These are phyloP conservation scores for Podila verticillata DNA, from an alignment of 192 early-diverging fungal genomes.

Conservation along the genomic window DNA sequence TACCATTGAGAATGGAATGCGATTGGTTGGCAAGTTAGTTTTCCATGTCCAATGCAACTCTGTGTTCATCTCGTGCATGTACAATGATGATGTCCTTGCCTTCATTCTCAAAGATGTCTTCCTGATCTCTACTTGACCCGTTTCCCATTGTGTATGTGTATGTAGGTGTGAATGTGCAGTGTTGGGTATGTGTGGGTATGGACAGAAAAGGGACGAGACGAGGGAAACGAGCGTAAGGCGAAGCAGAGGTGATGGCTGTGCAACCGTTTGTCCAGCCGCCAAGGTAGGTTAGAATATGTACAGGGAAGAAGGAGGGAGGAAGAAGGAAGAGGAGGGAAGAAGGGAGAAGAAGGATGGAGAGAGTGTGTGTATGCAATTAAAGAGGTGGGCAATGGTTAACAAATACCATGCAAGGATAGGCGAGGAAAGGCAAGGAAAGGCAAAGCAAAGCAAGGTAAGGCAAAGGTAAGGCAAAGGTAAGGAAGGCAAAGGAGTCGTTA, in stretches of 20 bases:
- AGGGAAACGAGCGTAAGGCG: not conserved
- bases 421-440: not conserved
- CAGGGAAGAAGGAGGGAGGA: not conserved
- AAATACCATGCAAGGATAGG: conserved; percentile 1
- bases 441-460: not conserved
- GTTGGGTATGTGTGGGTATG: not conserved
- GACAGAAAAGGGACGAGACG: not conserved
- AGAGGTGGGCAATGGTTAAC: not conserved
- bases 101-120: conserved; percentile 50
- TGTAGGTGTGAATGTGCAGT: not conserved
- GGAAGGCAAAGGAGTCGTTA: too few species aligned
- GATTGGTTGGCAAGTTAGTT: conserved; percentile 1
- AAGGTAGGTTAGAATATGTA: too few species aligned
- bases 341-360: conserved; percentile 2
- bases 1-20: not conserved
- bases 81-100: conserved; percentile 16
- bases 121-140: conserved; percentile 41
- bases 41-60: not conserved
- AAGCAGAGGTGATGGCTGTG: too few species aligned
- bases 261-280: too few species aligned
- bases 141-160: conserved; percentile 25
- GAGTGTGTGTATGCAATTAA: too few species aligned
- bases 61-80: too few species aligned
- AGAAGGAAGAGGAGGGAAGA: not conserved
- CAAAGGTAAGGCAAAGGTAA: not conserved